Conservation (phyloP, 345 rosid genomes). For the thale cress (Arabidopsis thaliana) region TAIR10.1 NC_003070.9:3315501-3316000, state of each 20-base stretch:
- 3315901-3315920: slow-evolving; percentile 99
- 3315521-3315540: slow-evolving; percentile 47
- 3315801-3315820: slow-evolving; percentile 18
- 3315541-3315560: slow-evolving; percentile 99
- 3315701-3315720: slow-evolving; percentile 20
- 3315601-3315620: slow-evolving; percentile 73
- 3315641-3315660: slow-evolving; percentile 21
- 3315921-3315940: slow-evolving; percentile 99
- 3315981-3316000: slow-evolving; percentile 98
- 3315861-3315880: slow-evolving; percentile 15
- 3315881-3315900: slow-evolving; percentile 71
- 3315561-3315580: slow-evolving; percentile 99
- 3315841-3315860: slow-evolving; percentile 26
- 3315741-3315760: slow-evolving; percentile 22
- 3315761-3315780: slow-evolving; percentile 28
- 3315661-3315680: slow-evolving; percentile 24
- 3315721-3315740: slow-evolving; percentile 16
- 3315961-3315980: slow-evolving; percentile 97
- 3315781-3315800: slow-evolving; percentile 23
- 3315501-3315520: slow-evolving; percentile 32
- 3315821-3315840: slow-evolving; percentile 18
- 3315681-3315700: slow-evolving; percentile 17
- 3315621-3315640: slow-evolving; percentile 23
- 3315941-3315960: slow-evolving; percentile 98
- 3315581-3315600: slow-evolving; percentile 99